Evolutionary conservation across 768 basidiomycete genomes (phyloP).

Genomic region (Mycena maculata): DNA sequence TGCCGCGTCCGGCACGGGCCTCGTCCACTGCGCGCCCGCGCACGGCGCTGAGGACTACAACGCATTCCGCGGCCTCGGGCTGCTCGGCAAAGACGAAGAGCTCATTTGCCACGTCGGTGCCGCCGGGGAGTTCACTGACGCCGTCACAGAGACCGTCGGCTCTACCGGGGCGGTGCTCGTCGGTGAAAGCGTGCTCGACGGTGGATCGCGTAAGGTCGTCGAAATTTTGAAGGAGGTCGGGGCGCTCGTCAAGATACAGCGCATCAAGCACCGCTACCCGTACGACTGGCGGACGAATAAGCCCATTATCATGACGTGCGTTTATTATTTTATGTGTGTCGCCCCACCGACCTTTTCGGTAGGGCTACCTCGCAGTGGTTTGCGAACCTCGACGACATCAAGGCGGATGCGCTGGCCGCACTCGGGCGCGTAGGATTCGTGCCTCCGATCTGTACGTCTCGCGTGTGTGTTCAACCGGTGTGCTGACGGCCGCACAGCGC

Average conservation of each 20-base stretch:
- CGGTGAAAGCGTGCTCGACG: conserved; percentile 79
- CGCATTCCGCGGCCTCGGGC: conserved; percentile 69
- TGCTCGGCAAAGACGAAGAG: conserved; percentile 56
- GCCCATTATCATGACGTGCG: conserved; percentile 91
- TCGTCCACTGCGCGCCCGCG: conserved; percentile 95
- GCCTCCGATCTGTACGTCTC: conserved; percentile 73
- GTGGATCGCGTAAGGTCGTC: conserved; percentile 76
- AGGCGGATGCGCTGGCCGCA: conserved; percentile 76
- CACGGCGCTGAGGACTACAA: conserved; percentile 95
- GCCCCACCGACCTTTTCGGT: not conserved
- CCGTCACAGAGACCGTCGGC: conserved; percentile 70
- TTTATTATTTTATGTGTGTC: conserved; percentile 7
- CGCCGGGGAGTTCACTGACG: conserved; percentile 75
- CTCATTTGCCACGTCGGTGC: conserved; percentile 87
- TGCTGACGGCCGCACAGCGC: conserved; percentile 60
- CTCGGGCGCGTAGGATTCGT: conserved; percentile 79
- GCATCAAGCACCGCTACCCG: conserved; percentile 89
- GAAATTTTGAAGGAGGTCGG: conserved; percentile 66
- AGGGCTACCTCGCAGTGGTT: conserved; percentile 99
- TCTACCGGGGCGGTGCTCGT: conserved; percentile 58
- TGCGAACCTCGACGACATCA: conserved; percentile 89
- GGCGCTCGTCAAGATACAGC: conserved; percentile 73
- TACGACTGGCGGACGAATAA: conserved; percentile 97
- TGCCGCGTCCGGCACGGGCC: conserved; percentile 89
- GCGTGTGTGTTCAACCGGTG: not conserved